Conservation (phyloP, 805 yeast genomes). For the Cephaloascus albidus region DNA sequence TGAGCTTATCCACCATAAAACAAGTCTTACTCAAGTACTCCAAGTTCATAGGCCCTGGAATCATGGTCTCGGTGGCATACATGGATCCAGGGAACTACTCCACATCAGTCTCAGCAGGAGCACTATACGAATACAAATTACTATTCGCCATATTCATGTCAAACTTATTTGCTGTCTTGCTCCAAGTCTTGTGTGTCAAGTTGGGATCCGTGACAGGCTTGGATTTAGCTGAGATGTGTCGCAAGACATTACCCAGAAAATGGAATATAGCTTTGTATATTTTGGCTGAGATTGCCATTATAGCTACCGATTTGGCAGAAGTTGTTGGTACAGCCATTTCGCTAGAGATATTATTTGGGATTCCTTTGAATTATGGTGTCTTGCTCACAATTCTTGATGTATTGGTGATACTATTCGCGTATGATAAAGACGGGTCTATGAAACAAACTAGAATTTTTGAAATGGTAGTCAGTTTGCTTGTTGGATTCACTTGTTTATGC, state of each 20-base stretch:
- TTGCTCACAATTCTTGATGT: conserved; percentile 77
- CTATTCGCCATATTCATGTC: conserved; percentile 66
- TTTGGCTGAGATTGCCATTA: conserved; percentile 78
- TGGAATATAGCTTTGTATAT: conserved; percentile 54
- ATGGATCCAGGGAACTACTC: conserved; percentile 94
- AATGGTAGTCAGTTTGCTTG: conserved; percentile 60
- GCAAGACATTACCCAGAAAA: conserved; percentile 59
- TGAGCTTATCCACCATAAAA: no score
- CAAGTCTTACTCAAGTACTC: conserved; percentile 40
- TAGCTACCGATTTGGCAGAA: conserved; percentile 90
- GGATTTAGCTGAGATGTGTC: conserved; percentile 80
- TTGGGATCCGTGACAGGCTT: conserved; percentile 86
- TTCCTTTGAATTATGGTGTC: conserved; percentile 73
- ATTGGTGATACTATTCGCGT: conserved; percentile 65
- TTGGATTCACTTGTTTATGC: conserved; percentile 65
- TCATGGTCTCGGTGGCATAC: conserved; percentile 82
- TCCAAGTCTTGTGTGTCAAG: conserved; percentile 78
- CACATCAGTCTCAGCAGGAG: conserved; percentile 85
- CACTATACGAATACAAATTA: conserved; percentile 63
- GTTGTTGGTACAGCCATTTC: conserved; percentile 92
- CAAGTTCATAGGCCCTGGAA: conserved; percentile 78
- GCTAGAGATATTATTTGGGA: conserved; percentile 61
- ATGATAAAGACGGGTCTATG: conserved; percentile 67
- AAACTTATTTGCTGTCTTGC: conserved; percentile 74
- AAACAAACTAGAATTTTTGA: conserved; percentile 72